Percentiles rank a stretch among this genome's conserved stretches.
phyloP scores from a whole-genome alignment of 2,329 filamentous ascomycete genomes.

The Leptographium flavum region DNA sequence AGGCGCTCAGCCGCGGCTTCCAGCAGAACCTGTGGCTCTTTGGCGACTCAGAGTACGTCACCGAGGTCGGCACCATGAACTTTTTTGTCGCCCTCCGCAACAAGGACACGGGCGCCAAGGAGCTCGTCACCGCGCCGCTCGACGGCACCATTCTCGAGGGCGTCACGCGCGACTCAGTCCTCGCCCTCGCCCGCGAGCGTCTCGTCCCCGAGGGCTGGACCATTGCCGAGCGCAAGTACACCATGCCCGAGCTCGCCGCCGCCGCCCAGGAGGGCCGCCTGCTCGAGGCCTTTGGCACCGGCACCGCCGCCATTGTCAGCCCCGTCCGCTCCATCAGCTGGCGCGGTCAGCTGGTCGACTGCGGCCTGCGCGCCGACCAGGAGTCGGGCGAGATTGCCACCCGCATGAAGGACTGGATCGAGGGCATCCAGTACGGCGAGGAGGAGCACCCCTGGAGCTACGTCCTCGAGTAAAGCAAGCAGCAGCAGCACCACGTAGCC shows the following conservation, averaged over 20 bases:
- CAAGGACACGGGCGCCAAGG: conserved; percentile 77
- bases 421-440: conserved; percentile 88
- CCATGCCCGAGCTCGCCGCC: conserved; percentile 72
- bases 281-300: conserved; percentile 84
- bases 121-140: conserved; percentile 86
- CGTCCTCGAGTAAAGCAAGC: conserved; percentile 11
- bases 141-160: conserved; percentile 95
- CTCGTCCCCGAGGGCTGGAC: conserved; percentile 79
- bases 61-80: conserved; percentile 98
- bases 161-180: conserved; percentile 81
- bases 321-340: conserved; percentile 83
- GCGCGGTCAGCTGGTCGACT: conserved; percentile 67
- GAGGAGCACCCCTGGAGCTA: conserved; percentile 87
- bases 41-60: conserved; percentile 87
- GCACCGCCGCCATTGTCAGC: conserved; percentile 87
- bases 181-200: conserved; percentile 73
- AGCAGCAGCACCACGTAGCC: not conserved
- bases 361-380: conserved; percentile 64
- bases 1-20: conserved; percentile 82
- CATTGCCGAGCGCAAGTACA: conserved; percentile 78
- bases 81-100: conserved; percentile 79
- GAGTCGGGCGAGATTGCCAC: conserved; percentile 79
- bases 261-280: conserved; percentile 74
- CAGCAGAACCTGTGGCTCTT: conserved; percentile 99
- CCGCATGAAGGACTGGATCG: conserved; percentile 93